phyloP scores from a whole-genome alignment of 805 yeast species.

The Monosporozyma aquatica region DNA sequence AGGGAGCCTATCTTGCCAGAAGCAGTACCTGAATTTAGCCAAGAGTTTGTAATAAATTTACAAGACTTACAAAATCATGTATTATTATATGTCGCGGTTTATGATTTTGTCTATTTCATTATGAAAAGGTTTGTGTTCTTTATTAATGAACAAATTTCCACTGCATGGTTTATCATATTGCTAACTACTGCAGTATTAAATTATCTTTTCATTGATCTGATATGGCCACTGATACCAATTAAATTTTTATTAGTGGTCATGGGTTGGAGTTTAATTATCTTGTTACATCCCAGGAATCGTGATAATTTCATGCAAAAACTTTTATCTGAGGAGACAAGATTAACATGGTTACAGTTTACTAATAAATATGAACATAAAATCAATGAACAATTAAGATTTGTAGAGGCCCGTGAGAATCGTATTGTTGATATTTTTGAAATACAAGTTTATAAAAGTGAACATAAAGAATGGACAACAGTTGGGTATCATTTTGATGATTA shows the following conservation, averaged over 20 bases:
- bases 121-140: slow-evolving; percentile 54
- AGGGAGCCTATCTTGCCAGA: slow-evolving; percentile 43
- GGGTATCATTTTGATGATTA: slow-evolving; percentile 51
- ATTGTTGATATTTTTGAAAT: slow-evolving; percentile 62
- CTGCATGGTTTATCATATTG: slow-evolving; percentile 39
- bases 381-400: slow-evolving; percentile 32
- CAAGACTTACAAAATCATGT: slow-evolving; percentile 81
- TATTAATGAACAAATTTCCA: slow-evolving; percentile 50
- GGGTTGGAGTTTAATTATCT: slow-evolving; percentile 42
- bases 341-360: slow-evolving; percentile 39
- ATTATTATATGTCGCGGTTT: slow-evolving; percentile 51
- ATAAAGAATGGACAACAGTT: slow-evolving; percentile 54
- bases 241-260: slow-evolving; percentile 29
- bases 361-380: slow-evolving; percentile 41
- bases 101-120: slow-evolving; percentile 45
- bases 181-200: slow-evolving; percentile 27
- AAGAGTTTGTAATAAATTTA: slow-evolving; percentile 67
- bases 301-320: slow-evolving; percentile 38
- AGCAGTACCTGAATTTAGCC: slow-evolving; percentile 69
- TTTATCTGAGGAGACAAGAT: slow-evolving; percentile 58
- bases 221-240: slow-evolving; percentile 30
- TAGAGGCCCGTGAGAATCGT: slow-evolving; percentile 37
- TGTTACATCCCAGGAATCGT: slow-evolving; percentile 48
- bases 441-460: slow-evolving; percentile 41
- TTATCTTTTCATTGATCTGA: slow-evolving; percentile 24